Evolutionary conservation across 306 rosid genomes (phyloP), one percentile per base, ranked within the genome.

Genomic region (Acacia confusa): DNA sequence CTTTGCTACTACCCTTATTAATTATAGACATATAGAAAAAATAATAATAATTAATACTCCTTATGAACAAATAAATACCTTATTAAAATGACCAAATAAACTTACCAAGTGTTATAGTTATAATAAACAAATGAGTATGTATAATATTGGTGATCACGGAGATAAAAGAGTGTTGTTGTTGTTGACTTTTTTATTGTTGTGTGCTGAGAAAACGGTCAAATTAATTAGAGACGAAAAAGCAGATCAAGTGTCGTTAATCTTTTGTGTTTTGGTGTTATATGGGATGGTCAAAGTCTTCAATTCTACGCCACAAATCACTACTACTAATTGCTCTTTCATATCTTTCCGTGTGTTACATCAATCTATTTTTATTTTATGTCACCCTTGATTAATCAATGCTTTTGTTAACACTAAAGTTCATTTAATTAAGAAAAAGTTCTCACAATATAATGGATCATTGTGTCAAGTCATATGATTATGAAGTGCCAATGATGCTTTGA

Each of bases 211-310:
- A 74, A 67, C 19, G 44, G 68, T 70, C 44, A 28, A 66, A 71
- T 83, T 81, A 66, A 71, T 85, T 81, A 75, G 78, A 77, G 64
- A 82, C 82, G 82, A 43, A 86, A 71, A 87, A 75, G 53, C 72
- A 34, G 30, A 41, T 55, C 44, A 75, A 81, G 78, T 70, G 67
- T 63, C 71, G 14, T 52, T 16, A 22, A 30, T 10, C 32, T 72
- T 74, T 53, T 24, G 53, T 72, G 80, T 77, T 86, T 91, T 86
- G 52, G 53, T 38, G 82, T n/a, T 64, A 25, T 48, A 12, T 53
- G 7, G 11, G 44, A 82, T 71, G 90, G 90, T 88, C 91, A 88
- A 88, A 85, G 65, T 80, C 89, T 85, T 85, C 83, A 74, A 63
- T 76, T 86, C 79, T 84, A 87, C 91, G 86, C 88, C 85, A 83